Conservation (phyloP, 331 rosid genomes). For the Dryas integrifolia region DNA sequence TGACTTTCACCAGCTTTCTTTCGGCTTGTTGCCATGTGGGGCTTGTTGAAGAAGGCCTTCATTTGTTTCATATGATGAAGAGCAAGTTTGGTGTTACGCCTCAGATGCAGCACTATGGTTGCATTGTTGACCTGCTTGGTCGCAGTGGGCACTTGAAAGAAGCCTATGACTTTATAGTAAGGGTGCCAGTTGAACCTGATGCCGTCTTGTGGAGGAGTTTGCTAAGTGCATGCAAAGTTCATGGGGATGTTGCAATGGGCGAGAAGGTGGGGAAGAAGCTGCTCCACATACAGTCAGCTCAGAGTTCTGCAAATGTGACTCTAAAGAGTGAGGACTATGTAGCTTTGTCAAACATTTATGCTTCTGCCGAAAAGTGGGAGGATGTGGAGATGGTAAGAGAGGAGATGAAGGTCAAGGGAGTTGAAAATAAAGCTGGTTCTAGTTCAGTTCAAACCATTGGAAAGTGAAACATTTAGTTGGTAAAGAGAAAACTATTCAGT, state of each 20-base stretch:
- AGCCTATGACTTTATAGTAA: constrained; percentile 52
- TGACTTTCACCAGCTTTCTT: constrained; percentile 69
- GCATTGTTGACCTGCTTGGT: constrained; percentile 64
- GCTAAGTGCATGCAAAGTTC: constrained; percentile 65
- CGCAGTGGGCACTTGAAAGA: constrained; percentile 54
- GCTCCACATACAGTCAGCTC: constrained; percentile 32
- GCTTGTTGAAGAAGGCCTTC: constrained; percentile 70
- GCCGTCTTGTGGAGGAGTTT: constrained; percentile 70
- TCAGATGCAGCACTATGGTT: constrained; percentile 62
- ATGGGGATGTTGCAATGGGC: constrained; percentile 60
- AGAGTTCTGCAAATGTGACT: constrained; percentile 25
- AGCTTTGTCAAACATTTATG: constrained; percentile 78
- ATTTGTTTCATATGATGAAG: constrained; percentile 52
- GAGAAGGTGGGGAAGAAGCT: constrained; percentile 81
- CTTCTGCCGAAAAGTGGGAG: constrained; percentile 65
- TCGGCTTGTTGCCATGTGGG: constrained; percentile 74
- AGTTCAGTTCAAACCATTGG: constrained; percentile 51
- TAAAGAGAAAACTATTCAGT: no score
- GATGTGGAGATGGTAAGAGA: constrained; percentile 61
- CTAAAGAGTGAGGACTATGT: constrained; percentile 60
- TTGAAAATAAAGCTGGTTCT: constrained; percentile 52
- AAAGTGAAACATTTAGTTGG: no score
- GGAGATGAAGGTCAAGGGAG: constrained; percentile 52
- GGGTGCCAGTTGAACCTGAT: constrained; percentile 58
- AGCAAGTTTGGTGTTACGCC: constrained; percentile 47